These are phyloP conservation scores for Chytriomyces confervae DNA, from an alignment of 192 early-diverging fungal genomes.

Conservation along the genomic window DNA sequence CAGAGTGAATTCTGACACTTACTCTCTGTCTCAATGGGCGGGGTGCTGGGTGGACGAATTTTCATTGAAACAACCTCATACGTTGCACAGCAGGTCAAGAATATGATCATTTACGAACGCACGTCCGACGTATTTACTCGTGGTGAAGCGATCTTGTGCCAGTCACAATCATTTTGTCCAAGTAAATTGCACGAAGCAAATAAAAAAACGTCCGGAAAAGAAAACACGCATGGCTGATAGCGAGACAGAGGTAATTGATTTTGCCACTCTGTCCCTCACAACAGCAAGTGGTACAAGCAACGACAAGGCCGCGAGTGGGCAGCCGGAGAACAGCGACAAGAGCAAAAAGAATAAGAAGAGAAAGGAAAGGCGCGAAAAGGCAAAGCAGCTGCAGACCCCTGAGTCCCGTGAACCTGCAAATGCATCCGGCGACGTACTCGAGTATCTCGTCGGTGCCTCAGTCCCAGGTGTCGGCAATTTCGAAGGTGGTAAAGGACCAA, in stretches of 20 bases:
- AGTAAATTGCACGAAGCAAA: too few relatives aligned
- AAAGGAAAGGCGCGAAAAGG: not conserved
- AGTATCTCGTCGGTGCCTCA: too few relatives aligned
- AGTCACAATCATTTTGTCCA: too few relatives aligned
- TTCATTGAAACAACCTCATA: too few relatives aligned
- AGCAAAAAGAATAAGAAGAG: not conserved
- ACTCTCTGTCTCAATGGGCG: too few relatives aligned
- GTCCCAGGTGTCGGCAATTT: not conserved
- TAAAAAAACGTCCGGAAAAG: too few relatives aligned
- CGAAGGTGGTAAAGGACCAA: not conserved
- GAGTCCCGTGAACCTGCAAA: not conserved
- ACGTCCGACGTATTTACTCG: too few relatives aligned
- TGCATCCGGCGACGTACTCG: not conserved
- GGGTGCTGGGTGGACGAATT: too few relatives aligned
- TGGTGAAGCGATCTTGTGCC: too few relatives aligned
- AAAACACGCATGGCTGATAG: not conserved
- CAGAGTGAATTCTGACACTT: too few relatives aligned
- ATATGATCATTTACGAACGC: too few relatives aligned
- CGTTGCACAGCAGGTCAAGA: too few relatives aligned
- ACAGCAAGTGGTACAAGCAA: not conserved
- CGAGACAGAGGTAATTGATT: not conserved
- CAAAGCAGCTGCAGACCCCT: not conserved
- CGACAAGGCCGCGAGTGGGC: not conserved
- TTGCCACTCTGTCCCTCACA: not conserved
- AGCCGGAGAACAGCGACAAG: not conserved